Evolutionary conservation across 2,329 filamentous ascomycete species (phyloP).

Genomic region (Coniochaeta sp.): DNA sequence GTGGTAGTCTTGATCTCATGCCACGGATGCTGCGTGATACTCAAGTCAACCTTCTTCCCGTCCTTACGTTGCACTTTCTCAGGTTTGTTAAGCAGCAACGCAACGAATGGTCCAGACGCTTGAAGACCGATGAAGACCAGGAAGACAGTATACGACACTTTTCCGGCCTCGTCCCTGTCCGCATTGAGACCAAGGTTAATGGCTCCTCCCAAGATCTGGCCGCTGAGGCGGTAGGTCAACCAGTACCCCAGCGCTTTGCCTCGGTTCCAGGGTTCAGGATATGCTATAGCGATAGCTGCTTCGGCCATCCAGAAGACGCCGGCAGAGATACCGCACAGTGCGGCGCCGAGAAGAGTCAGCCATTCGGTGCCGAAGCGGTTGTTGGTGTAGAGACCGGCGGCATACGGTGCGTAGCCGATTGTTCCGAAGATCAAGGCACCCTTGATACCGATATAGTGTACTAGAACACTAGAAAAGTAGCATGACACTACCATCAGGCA

Average conservation of each 20-base stretch:
- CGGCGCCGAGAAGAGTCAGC: slow-evolving; percentile 61
- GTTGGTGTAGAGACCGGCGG: slow-evolving; percentile 64
- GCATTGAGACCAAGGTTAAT: slow-evolving; percentile 12
- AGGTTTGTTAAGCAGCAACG: slow-evolving; percentile 53
- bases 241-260: slow-evolving; percentile 61
- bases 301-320: slow-evolving; percentile 73
- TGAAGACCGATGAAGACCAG: slow-evolving; percentile 66
- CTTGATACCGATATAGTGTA: slow-evolving; percentile 63
- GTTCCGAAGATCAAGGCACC: slow-evolving; percentile 65
- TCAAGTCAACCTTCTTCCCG: slow-evolving; percentile 51
- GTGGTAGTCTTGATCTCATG: slow-evolving; percentile 53
- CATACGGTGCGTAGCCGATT: slow-evolving; percentile 54
- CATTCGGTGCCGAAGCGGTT: slow-evolving; percentile 63
- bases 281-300: slow-evolving; percentile 63
- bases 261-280: slow-evolving; percentile 62
- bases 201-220: slow-evolving; percentile 11
- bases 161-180: slow-evolving; percentile 6
- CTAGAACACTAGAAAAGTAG: slow-evolving; percentile 55
- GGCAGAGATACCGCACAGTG: slow-evolving; percentile 61
- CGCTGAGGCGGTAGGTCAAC: slow-evolving; percentile 44
- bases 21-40: slow-evolving; percentile 47
- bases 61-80: slow-evolving; percentile 57
- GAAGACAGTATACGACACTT: slow-evolving; percentile 55
- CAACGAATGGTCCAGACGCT: slow-evolving; percentile 55
- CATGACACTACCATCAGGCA: slow-evolving; percentile 63